phyloP scores from a whole-genome alignment of 2,329 filamentous ascomycete species.

The Aspergillus sp. region DNA sequence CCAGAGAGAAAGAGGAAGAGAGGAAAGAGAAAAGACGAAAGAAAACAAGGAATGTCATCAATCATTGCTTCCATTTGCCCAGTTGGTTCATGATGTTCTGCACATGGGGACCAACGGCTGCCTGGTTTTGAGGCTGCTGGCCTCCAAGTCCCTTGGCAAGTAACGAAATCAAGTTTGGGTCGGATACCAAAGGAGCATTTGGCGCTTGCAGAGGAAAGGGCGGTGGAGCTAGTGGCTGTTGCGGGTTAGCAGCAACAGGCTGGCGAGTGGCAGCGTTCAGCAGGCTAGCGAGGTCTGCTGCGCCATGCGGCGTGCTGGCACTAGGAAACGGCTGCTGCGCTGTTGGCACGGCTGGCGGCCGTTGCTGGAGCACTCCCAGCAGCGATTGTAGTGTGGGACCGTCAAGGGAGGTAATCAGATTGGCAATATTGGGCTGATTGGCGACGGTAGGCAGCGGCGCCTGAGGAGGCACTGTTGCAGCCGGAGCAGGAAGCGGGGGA shows the following conservation, averaged over 20 bases:
- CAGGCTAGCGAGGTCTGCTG: constrained; percentile 45
- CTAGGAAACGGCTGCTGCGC: constrained; percentile 38
- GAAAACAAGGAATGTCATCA: constrained; percentile 23
- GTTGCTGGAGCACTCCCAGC: constrained; percentile 59
- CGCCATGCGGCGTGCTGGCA: constrained; percentile 33
- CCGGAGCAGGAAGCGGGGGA: constrained; percentile 37
- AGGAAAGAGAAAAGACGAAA: constrained; percentile 20
- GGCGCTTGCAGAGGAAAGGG: constrained; percentile 33
- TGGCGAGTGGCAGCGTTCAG: constrained; percentile 42
- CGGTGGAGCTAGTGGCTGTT: constrained; percentile 30
- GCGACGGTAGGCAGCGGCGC: constrained; percentile 36
- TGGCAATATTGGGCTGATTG: constrained; percentile 58
- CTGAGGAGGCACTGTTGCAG: constrained; percentile 35
- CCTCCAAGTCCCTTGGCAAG: constrained; percentile 41
- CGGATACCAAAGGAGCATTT: constrained; percentile 31
- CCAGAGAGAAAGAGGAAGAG: constrained; percentile 11
- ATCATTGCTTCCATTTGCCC: constrained; percentile 50
- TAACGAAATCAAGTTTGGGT: constrained; percentile 42
- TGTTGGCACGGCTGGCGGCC: constrained; percentile 39
- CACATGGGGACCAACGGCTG: constrained; percentile 40
- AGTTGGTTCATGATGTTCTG: constrained; percentile 53
- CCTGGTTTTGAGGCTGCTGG: constrained; percentile 38
- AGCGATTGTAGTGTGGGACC: constrained; percentile 70
- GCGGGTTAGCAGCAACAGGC: constrained; percentile 34
- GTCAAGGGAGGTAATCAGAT: constrained; percentile 68